Evolutionary conservation across 805 yeast genomes (phyloP).

Genomic region (Wickerhamiella occidentalis): DNA sequence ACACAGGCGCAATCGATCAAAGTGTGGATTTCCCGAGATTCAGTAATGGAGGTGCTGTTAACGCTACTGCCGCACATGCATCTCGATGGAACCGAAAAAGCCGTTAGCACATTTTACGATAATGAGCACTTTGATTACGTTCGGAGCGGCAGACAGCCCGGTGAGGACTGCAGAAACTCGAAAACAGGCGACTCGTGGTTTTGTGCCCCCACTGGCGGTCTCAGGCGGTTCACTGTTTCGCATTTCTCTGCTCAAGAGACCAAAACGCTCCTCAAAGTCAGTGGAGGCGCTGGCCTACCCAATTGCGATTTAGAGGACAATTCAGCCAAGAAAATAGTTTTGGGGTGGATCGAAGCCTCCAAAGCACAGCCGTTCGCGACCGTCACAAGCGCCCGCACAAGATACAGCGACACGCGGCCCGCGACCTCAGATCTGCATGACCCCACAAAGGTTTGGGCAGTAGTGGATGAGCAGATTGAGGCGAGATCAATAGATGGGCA

Average conservation of each 20-base stretch:
- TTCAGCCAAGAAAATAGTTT: slow-evolving; percentile 23
- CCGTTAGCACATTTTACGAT: slow-evolving; percentile 28
- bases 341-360: slow-evolving; percentile 27
- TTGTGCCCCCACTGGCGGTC: slow-evolving; percentile 31
- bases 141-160: slow-evolving; percentile 31
- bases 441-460: slow-evolving; percentile 26
- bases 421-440: slow-evolving; percentile 1
- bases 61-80: slow-evolving; percentile 31
- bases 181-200: slow-evolving; percentile 15
- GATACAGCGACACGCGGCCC: slow-evolving; percentile 1
- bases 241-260: neutral
- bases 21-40: slow-evolving; percentile 51
- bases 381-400: slow-evolving; percentile 4
- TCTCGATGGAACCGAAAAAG: slow-evolving; percentile 19
- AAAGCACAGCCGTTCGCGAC: slow-evolving; percentile 2
- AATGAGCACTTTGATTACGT: slow-evolving; percentile 29
- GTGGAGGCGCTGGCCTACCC: neutral
- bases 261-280: neutral
- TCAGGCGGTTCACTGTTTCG: slow-evolving; percentile 23
- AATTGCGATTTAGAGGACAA: slow-evolving; percentile 8
- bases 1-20: slow-evolving; percentile 26
- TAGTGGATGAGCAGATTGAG: slow-evolving; percentile 25
- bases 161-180: slow-evolving; percentile 25
- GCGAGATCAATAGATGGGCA: slow-evolving; percentile 12
- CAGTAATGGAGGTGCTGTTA: slow-evolving; percentile 42